Percentiles rank a stretch among this genome's conserved stretches.
phyloP scores from a whole-genome alignment of 2,329 filamentous ascomycete genomes.

The Aquanectria penicillioides region DNA sequence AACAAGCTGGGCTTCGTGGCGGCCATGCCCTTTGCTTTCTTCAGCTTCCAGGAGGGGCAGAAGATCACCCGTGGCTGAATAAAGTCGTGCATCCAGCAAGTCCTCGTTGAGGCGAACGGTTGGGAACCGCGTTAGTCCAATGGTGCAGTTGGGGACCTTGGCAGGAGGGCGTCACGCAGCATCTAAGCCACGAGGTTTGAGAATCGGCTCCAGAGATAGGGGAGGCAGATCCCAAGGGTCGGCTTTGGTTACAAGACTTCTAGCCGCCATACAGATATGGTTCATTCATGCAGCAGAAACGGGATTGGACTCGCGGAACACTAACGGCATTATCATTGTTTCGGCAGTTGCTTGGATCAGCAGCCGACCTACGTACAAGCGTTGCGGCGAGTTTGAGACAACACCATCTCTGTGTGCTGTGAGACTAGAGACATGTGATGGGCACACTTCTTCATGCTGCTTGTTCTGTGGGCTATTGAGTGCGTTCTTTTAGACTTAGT shows the following conservation, averaged over 20 bases:
- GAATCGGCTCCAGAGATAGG: not conserved
- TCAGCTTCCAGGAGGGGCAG: not conserved
- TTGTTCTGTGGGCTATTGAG: not conserved
- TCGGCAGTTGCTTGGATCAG: no score
- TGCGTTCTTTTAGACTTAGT: no score
- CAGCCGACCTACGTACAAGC: no score
- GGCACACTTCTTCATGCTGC: not conserved
- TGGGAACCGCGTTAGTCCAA: not conserved
- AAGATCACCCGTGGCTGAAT: not conserved
- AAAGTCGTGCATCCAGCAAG: not conserved
- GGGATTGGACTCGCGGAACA: not conserved
- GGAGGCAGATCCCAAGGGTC: not conserved
- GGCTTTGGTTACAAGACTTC: no score
- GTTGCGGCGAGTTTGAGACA: slow-evolving; percentile 1
- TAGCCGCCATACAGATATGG: no score
- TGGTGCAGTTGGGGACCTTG: not conserved
- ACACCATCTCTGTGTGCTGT: not conserved
- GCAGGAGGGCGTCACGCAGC: slow-evolving; percentile 1
- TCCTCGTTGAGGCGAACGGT: slow-evolving; percentile 2
- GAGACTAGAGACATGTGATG: slow-evolving; percentile 6
- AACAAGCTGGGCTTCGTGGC: no score
- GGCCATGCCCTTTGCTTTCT: not conserved
- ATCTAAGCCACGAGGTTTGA: slow-evolving; percentile 7
- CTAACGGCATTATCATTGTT: no score
- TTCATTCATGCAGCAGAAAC: not conserved